Evolutionary conservation across 306 rosid species (phyloP), one percentile per base, ranked within the genome.

Genomic region (Gastrolobium villosum): DNA sequence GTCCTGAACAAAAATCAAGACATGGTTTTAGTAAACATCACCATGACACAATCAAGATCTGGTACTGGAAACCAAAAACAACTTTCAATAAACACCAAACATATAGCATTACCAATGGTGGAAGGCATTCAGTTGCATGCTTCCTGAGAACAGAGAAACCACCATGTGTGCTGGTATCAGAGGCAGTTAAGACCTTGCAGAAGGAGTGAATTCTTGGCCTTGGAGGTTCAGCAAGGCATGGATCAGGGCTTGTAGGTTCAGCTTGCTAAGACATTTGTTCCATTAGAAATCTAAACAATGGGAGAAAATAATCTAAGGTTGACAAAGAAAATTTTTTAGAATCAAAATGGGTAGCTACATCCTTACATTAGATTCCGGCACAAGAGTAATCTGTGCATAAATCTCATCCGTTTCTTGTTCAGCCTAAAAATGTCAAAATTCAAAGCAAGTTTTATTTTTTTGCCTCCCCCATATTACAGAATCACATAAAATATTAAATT

Each of bases 141-240:
- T 87, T 91, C n/a, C 97, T 84, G 3, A 91, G 84, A 72, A 91
- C 94, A 6, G 97, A 91, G 79, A 91, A 91, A 2, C 97, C 97
- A 0, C 97, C 97, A 79, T 91, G 97, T 57, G 97, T 91, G 77
- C 97, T 91, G 0, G 97, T 91, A 80, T 91, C 97, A 14, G 97
- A 91, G 9, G 94, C 97, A 49, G 97, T 91, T 59, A 91, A 73
- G 41, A 89, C 89, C 87, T 91, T 91, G 88, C 90, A 84, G 86
- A 91, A 91, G 3, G 94, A 76, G 74, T 91, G 90, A 41, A 86
- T 86, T 30, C 72, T 55, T 0, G 91, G 87, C 68, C 80, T 84
- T 68, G 76, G 85, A 73, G 49, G 72, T 46, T 88, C 91, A 11
- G 71, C 44, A 40, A 10, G 75, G 61, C 79, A 45, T 9, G 82